Evolutionary conservation across 1,284 basidiomycete species (phyloP).

Genomic region (Afroboletus lepidellus): DNA sequence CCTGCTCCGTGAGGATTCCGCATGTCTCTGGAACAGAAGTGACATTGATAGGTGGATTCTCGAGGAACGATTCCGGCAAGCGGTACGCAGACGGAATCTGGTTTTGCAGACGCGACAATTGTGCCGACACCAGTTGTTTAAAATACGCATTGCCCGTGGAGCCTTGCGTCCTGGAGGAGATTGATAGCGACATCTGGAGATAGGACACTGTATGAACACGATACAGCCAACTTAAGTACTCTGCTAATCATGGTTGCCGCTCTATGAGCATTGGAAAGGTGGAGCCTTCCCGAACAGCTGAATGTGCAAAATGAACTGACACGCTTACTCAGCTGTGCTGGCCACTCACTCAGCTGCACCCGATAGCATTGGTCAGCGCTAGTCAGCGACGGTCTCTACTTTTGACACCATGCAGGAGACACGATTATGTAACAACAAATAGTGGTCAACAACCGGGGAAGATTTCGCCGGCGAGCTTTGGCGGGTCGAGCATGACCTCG

Average conservation of each 20-base stretch:
- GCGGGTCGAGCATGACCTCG: slow-evolving; percentile 19
- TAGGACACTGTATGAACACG: background rate
- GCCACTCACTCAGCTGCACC: too few species aligned
- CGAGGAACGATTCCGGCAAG: slow-evolving; percentile 16
- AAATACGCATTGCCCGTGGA: slow-evolving; percentile 26
- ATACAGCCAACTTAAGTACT: background rate
- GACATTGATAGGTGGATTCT: slow-evolving; percentile 28
- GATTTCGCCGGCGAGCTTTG: slow-evolving; percentile 8
- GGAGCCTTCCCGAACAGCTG: too few species aligned
- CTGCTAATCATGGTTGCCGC: background rate
- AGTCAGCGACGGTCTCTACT: too few species aligned
- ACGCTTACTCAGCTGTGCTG: too few species aligned
- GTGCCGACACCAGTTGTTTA: slow-evolving; percentile 16
- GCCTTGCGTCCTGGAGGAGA: slow-evolving; percentile 23
- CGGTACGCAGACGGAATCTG: slow-evolving; percentile 24
- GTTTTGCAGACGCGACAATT: slow-evolving; percentile 19
- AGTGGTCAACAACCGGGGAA: slow-evolving; percentile 11
- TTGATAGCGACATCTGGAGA: slow-evolving; percentile 14
- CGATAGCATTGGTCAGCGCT: background rate
- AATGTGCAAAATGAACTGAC: too few species aligned
- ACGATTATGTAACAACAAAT: too few species aligned
- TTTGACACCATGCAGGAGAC: too few species aligned
- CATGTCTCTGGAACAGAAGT: slow-evolving; percentile 35
- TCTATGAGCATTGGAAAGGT: too few species aligned
- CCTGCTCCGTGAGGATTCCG: slow-evolving; percentile 39